Evolutionary conservation across 495 filamentous ascomycete species (phyloP).

Genomic region (Penicillium ucsense): DNA sequence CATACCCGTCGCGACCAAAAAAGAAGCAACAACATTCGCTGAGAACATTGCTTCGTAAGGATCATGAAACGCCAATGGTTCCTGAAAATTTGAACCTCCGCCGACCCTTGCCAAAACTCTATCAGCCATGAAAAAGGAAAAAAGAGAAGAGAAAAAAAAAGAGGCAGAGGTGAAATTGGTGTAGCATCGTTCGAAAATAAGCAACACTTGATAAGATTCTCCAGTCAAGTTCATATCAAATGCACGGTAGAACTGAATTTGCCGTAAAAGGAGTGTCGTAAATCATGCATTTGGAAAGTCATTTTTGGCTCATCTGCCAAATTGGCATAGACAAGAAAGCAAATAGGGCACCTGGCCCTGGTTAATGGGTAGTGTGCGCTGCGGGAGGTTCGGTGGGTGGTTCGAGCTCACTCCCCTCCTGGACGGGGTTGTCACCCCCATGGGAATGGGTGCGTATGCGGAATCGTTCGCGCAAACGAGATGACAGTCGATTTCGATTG

Average conservation of each 20-base stretch:
- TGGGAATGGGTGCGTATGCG: slow-evolving; percentile 34
- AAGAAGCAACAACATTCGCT: no score
- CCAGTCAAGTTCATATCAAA: background rate
- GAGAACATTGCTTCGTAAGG: no score
- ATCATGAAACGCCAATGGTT: no score
- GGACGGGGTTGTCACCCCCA: slow-evolving; percentile 11
- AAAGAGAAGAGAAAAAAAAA: no score
- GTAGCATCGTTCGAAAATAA: background rate
- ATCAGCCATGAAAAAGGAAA: no score
- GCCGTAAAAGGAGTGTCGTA: slow-evolving; percentile 5
- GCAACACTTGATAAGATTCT: background rate
- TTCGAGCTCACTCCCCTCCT: background rate
- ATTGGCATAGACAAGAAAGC: no score
- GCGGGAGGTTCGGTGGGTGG: slow-evolving; percentile 6
- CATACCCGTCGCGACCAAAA: no score
- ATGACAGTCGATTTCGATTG: slow-evolving; percentile 22
- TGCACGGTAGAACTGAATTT: slow-evolving; percentile 5
- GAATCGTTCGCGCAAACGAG: slow-evolving; percentile 33
- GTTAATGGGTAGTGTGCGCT: slow-evolving; percentile 1
- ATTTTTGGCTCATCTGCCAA: no score
- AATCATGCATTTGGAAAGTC: slow-evolving; percentile 1
- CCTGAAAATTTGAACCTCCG: no score
- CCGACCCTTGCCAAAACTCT: no score
- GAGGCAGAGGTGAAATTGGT: no score
- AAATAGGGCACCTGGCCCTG: background rate